A percentile compares a stretch with the other conserved stretches of the same genome.
These are phyloP conservation scores for Pleurotus citrinopileatus DNA, from an alignment of 768 basidiomycete genomes.

Conservation along the genomic window DNA sequence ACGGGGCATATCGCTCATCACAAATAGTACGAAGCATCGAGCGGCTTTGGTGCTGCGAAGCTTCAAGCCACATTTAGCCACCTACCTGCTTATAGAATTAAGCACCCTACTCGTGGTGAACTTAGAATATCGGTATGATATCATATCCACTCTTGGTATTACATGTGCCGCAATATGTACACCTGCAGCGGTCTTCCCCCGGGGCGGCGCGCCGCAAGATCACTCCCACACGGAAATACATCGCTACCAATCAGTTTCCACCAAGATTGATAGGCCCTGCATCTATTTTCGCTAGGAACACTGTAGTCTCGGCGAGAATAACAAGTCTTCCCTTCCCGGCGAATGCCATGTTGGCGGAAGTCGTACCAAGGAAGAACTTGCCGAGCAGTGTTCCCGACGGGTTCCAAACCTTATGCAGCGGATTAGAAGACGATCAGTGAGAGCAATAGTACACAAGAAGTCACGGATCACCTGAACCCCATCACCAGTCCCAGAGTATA, in stretches of 20 bases:
- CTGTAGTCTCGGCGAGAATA: slow-evolving; percentile 45
- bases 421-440: not conserved
- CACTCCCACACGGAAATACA: not conserved
- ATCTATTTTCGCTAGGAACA: slow-evolving; percentile 45
- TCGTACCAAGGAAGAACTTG: slow-evolving; percentile 55
- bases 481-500: slow-evolving; percentile 68
- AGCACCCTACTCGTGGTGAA: too few relatives aligned
- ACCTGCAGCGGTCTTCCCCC: too few relatives aligned
- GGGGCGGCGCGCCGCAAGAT: too few relatives aligned
- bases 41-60: too few relatives aligned
- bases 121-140: too few relatives aligned
- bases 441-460: not conserved
- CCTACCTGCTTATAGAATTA: too few relatives aligned
- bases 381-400: slow-evolving; percentile 54
- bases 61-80: too few relatives aligned
- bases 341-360: slow-evolving; percentile 45
- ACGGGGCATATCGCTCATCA: too few relatives aligned
- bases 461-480: slow-evolving; percentile 50
- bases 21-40: too few relatives aligned
- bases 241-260: not conserved
- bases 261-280: slow-evolving; percentile 21
- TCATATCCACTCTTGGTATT: too few relatives aligned
- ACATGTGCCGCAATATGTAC: too few relatives aligned
- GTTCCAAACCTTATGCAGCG: slow-evolving; percentile 45
- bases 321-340: slow-evolving; percentile 39